Evolutionary conservation across 257 asterid genomes (phyloP).

Genomic region (Fraxinus quadrangulata): DNA sequence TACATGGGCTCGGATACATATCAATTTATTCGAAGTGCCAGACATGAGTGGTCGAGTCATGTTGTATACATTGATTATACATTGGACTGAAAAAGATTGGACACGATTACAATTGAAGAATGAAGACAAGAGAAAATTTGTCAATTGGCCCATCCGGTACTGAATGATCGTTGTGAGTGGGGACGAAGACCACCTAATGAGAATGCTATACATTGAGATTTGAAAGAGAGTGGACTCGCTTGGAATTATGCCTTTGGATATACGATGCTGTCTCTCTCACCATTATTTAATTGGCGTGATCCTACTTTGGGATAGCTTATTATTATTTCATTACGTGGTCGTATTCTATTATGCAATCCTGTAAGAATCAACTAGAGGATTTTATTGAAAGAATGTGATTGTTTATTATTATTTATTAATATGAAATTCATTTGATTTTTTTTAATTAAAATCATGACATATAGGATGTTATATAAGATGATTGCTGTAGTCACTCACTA

Average conservation of each 20-base stretch:
- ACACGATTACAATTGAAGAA: too few species aligned
- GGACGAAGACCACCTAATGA: not conserved
- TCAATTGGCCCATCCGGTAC: not conserved
- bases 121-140: not conserved
- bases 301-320: not conserved
- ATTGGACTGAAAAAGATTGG: not conserved
- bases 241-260: not conserved
- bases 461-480: too few species aligned
- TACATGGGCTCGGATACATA: not conserved
- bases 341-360: slow-evolving; percentile 5
- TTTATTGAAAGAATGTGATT: not conserved
- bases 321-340: not conserved
- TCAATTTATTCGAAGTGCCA: not conserved
- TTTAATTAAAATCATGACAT: too few species aligned
- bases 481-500: too few species aligned
- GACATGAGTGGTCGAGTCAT: not conserved
- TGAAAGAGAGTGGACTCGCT: not conserved
- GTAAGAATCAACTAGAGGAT: not conserved
- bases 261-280: not conserved
- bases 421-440: too few species aligned
- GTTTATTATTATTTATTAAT: too few species aligned
- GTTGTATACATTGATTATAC: not conserved
- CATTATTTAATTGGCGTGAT: not conserved
- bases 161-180: not conserved
- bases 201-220: not conserved